These are phyloP conservation scores for Chalara sp. DNA, from an alignment of 2,329 filamentous ascomycete species.

Conservation along the genomic window DNA sequence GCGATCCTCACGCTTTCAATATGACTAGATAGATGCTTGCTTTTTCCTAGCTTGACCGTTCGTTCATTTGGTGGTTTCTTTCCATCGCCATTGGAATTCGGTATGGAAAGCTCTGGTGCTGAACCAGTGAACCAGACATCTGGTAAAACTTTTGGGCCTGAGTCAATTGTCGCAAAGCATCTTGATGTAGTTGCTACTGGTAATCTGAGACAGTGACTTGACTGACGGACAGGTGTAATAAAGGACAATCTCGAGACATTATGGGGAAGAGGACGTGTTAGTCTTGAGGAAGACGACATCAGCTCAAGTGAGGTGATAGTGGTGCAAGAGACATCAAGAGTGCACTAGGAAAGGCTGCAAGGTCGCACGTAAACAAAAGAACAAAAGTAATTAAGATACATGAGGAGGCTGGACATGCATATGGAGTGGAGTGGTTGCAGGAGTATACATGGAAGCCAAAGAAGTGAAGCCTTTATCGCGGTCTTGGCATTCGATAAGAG, in stretches of 20 bases:
- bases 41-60: constrained; percentile 46
- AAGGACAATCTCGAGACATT: constrained; percentile 13
- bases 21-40: constrained; percentile 12
- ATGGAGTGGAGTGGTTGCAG: no score
- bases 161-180: constrained; percentile 19
- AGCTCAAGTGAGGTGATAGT: constrained; percentile 13
- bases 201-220: constrained; percentile 2
- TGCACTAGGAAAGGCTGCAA: no score
- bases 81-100: constrained; percentile 8
- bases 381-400: no score
- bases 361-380: no score
- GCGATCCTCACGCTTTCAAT: not conserved
- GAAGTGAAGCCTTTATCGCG: no score
- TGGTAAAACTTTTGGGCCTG: constrained; percentile 20
- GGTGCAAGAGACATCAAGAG: constrained; percentile 15
- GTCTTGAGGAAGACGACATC: constrained; percentile 23
- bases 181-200: constrained; percentile 9
- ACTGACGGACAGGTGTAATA: constrained; percentile 3
- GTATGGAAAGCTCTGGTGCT: constrained; percentile 9
- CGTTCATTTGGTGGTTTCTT: constrained; percentile 43
- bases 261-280: constrained; percentile 16
- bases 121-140: constrained; percentile 40
- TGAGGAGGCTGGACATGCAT: no score
- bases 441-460: no score
- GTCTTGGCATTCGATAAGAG: no score